Evolutionary conservation across 2,329 filamentous ascomycete genomes (phyloP), one percentile per base, ranked within the genome.

Genomic region (Claviceps spartinae): DNA sequence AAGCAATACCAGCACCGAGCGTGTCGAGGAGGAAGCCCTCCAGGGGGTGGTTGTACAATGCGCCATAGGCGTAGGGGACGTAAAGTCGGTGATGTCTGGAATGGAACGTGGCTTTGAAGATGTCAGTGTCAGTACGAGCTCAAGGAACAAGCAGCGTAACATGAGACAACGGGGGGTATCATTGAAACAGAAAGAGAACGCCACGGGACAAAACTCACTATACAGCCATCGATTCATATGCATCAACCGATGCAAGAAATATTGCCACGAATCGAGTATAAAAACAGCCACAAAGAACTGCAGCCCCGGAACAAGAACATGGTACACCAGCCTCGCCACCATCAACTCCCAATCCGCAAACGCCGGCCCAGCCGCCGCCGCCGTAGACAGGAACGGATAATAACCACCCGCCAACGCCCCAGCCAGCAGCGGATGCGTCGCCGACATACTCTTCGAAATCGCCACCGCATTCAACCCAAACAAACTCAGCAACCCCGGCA

Each of bases 191-290:
- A 26, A 44, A 22, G 7, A 9, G 9, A 41, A 7, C 16, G 22
- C 11, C 20, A 8, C 22, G 11, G 18, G 42, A 16, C 26, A 8
- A 9, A 53, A 78, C 86, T 69, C 75, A 93, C 88, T 85, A 75
- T 97, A 97, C 60, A 98, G 78, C 86, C 88, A 97, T 68, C 87
- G 90, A 73, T 97, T 96, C 73, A 93, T 77, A 70, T 98, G 93
- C 93, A 98, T 98, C 53, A 85, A 79, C 41, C 93, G 88, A 69
- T 98, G 93, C 61, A 91, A 77, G 70, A 96, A 95, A 72, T 98
- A 98, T 67, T 98, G 91, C 93, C 93, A 98, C 45, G 89, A 93
- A 69, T 98, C 93, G 59, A 97, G 79, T 58, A 94, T 74, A 57
- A 80, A 71, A 54, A 91, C 78, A 24, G 83, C 93, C 48, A 86